phyloP scores from a whole-genome alignment of 257 asterid genomes.

The Ehretia macrophylla region DNA sequence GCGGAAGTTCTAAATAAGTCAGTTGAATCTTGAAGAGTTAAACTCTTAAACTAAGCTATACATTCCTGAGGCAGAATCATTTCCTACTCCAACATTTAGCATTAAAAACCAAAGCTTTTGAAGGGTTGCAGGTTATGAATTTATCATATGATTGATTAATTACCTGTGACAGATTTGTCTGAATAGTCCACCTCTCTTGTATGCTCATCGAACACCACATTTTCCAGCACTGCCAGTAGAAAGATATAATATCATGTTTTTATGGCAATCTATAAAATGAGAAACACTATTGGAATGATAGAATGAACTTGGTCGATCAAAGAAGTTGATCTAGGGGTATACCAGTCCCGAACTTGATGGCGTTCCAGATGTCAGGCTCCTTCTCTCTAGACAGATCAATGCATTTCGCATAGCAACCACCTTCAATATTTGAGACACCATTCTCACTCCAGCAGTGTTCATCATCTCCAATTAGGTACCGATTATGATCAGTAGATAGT shows the following conservation, averaged over 20 bases:
- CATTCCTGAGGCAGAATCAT: no score
- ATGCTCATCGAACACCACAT: slow-evolving; percentile 91
- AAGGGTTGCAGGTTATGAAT: no score
- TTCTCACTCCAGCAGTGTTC: slow-evolving; percentile 95
- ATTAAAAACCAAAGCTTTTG: no score
- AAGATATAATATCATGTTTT: no score
- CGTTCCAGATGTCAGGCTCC: slow-evolving; percentile 98
- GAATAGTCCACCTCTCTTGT: slow-evolving; percentile 80
- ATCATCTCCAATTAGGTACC: slow-evolving; percentile 91
- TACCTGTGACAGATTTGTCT: slow-evolving; percentile 91
- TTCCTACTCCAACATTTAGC: no score
- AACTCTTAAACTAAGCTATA: no score
- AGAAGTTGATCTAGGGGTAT: slow-evolving; percentile 3
- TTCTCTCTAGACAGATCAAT: slow-evolving; percentile 77
- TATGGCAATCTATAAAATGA: no score
- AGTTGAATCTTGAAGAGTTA: no score
- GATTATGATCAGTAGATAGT: slow-evolving; percentile 76
- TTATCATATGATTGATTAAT: no score
- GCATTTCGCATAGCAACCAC: slow-evolving; percentile 97
- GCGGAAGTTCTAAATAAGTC: no score
- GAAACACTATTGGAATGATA: no score
- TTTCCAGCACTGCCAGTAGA: slow-evolving; percentile 61
- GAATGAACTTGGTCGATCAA: no score
- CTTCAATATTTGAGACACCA: slow-evolving; percentile 93
- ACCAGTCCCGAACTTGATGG: slow-evolving; percentile 92